Evolutionary conservation across 2,329 filamentous ascomycete species (phyloP), one percentile per base, ranked within the genome.

Genomic region (Diaporthe sp.): DNA sequence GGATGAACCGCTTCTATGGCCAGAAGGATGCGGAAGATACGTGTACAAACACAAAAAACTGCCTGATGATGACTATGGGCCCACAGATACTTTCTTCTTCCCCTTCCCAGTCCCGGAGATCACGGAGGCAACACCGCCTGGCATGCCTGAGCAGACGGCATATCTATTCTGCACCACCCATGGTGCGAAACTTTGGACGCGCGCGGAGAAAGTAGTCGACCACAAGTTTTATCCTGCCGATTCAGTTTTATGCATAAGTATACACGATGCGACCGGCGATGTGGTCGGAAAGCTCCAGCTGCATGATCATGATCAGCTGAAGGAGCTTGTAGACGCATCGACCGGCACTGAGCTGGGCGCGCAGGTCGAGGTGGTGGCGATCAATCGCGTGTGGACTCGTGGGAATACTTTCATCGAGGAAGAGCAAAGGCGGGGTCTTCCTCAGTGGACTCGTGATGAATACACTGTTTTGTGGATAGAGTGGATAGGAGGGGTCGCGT

Each of bases 391-490:
- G 55, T 9, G 19, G 55, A 58, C 54, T 15, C 8, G 17, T 33
- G 54, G 55, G 3, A 35, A 58, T 4, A 58, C 8, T 22, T 58
- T 58, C 30, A 58, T 35, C 3, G 55, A 58, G 10, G 30, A 58
- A 35, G 55, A 58, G 30, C 4, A 38, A 13, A n/a, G 30, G 19
- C 55, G 55, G 2, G 28, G 30, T 4, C 55, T 35, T 13, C 55
- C 55, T 58, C 28, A 35, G 17, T 35, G 30, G 17, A 35, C 9
- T 35, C 55, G 9, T 5, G 55, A 35, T 35, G 17, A 22, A 19
- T 58, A 58, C n/a, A 58, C 55, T n/a, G 19, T 35, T 8, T 22
- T 58, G 55, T 58, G 55, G 55, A n/a, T 58, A 38, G 55, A 58
- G 30, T 38, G 55, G 55, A 22, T 3, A 38, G 55, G 19, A 12